Evolutionary conservation across 2,329 filamentous ascomycete species (phyloP).

Genomic region (Apiospora malaysiana): DNA sequence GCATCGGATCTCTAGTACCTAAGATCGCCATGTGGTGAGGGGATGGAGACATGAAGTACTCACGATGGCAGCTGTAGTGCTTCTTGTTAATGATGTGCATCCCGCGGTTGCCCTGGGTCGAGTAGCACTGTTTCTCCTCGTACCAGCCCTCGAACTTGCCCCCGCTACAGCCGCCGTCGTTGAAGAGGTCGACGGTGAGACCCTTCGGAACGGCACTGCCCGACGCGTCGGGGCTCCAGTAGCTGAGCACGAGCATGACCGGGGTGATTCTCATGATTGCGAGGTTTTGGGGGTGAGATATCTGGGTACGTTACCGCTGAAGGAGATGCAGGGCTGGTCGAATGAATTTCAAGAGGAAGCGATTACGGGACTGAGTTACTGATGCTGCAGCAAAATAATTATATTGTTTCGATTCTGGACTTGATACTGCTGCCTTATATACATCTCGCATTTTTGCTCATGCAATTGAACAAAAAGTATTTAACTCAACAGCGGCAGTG

Average conservation of each 20-base stretch:
- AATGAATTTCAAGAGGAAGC: not conserved
- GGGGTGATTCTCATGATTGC: not conserved
- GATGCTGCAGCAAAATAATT: not conserved
- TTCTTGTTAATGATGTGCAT: slow-evolving; percentile 9
- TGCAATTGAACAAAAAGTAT: too few species aligned
- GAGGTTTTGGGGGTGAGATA: too few species aligned
- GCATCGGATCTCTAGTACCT: not conserved
- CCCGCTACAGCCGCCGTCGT: not conserved
- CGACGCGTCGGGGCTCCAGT: not conserved
- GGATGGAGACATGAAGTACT: not conserved
- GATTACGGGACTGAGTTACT: too few species aligned
- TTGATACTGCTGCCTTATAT: not conserved
- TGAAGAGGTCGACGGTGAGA: slow-evolving; percentile 5
- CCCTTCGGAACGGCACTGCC: not conserved
- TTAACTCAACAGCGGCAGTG: too few species aligned
- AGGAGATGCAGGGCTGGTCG: not conserved
- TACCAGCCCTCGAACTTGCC: slow-evolving; percentile 7
- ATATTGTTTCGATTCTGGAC: not conserved
- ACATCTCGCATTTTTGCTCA: not conserved
- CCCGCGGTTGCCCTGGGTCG: slow-evolving; percentile 1
- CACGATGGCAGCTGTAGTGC: slow-evolving; percentile 1
- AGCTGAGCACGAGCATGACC: not conserved
- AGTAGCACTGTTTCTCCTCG: not conserved
- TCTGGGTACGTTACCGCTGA: too few species aligned
- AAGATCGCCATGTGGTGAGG: not conserved